phyloP scores from a whole-genome alignment of 2,329 filamentous ascomycete species.

The Aspergillus awamori region DNA sequence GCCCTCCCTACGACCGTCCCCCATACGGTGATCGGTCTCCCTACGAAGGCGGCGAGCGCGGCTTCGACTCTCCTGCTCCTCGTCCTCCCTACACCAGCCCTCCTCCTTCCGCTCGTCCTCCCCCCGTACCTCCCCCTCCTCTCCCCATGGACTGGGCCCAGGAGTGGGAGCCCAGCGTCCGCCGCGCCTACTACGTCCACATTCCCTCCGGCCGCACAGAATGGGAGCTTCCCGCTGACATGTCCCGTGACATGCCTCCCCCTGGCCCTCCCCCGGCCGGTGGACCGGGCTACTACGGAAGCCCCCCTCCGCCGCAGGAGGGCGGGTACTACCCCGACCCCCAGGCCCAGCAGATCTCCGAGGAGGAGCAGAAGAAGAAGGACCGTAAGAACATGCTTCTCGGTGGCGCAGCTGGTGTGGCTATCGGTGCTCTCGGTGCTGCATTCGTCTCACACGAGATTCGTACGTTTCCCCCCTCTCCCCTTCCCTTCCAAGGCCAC shows the following conservation, averaged over 20 bases:
- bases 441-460: constrained; percentile 60
- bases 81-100: constrained; percentile 40
- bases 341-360: constrained; percentile 6
- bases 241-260: constrained; percentile 24
- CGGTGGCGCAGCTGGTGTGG: constrained; percentile 61
- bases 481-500: background rate
- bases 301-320: constrained; percentile 23
- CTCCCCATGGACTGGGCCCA: constrained; percentile 64
- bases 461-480: constrained; percentile 46
- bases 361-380: constrained; percentile 34
- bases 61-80: constrained; percentile 37
- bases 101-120: constrained; percentile 33
- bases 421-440: constrained; percentile 59
- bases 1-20: constrained; percentile 27
- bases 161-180: constrained; percentile 63
- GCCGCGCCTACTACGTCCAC: constrained; percentile 69
- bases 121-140: constrained; percentile 49
- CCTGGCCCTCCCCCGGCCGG: constrained; percentile 16
- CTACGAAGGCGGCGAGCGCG: constrained; percentile 19
- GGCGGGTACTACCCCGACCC: constrained; percentile 21
- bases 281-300: constrained; percentile 25
- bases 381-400: constrained; percentile 57
- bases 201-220: constrained; percentile 63
- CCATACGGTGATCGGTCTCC: constrained; percentile 23
- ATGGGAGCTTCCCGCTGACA: constrained; percentile 61